Conservation (phyloP, 352 stramenopile species). For the Globisporangium polare region DNA sequence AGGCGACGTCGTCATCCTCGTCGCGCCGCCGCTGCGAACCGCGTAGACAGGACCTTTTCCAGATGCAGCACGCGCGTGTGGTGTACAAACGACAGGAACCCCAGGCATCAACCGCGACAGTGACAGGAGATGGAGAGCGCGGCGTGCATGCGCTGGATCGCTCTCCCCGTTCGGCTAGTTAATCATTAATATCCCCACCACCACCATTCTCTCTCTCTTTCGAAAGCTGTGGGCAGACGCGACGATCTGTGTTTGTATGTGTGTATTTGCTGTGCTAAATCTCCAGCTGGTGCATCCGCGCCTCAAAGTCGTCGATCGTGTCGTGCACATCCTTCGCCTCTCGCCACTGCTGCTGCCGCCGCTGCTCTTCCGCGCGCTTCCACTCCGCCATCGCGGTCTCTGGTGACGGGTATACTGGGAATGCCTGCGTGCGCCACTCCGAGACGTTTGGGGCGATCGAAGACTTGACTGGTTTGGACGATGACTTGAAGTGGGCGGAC, state of each 20-base stretch:
- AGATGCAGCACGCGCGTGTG: neutral
- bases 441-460: constrained; percentile 32
- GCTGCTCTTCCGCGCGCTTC: constrained; percentile 6
- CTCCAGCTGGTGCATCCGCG: constrained; percentile 19
- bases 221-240: neutral
- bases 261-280: constrained; percentile 10
- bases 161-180: constrained; percentile 7
- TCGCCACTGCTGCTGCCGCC: constrained; percentile 15
- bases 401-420: constrained; percentile 8
- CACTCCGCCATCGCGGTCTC: constrained; percentile 7
- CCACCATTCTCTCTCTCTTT: neutral
- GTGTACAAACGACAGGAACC: neutral
- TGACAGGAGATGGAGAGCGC: neutral
- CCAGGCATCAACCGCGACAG: neutral
- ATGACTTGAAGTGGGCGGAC: constrained; percentile 7
- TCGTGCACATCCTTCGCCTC: constrained; percentile 25
- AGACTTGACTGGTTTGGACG: constrained; percentile 19
- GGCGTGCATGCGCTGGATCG: neutral
- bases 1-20: constrained; percentile 98
- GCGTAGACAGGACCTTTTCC: constrained; percentile 9
- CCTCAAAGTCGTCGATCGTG: constrained; percentile 43
- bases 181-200: constrained; percentile 13
- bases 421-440: constrained; percentile 36
- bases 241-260: neutral
- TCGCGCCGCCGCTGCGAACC: constrained; percentile 95